Percentiles rank a stretch among this genome's conserved stretches.
These are phyloP conservation scores for Agapanthus africanus DNA, from an alignment of 106 monocot genomes.

Conservation along the genomic window DNA sequence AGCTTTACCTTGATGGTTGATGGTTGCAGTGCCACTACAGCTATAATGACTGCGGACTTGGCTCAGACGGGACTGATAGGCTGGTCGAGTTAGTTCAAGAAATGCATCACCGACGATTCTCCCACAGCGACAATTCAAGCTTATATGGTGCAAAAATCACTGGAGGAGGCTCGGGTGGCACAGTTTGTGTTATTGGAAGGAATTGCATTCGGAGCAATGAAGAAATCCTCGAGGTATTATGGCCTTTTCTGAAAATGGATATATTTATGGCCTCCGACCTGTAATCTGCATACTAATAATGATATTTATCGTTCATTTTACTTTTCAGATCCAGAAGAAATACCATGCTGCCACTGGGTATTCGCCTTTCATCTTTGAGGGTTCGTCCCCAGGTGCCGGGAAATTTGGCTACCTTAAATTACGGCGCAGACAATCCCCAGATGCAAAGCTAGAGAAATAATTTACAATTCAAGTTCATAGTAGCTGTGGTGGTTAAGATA, in stretches of 20 bases:
- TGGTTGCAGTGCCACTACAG: slow-evolving; percentile 81
- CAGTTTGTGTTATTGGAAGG: slow-evolving; percentile 78
- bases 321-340: slow-evolving; percentile 68
- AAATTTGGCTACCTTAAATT: slow-evolving; percentile 80
- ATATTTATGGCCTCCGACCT: no score
- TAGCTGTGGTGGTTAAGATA: no score
- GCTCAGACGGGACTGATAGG: slow-evolving; percentile 82
- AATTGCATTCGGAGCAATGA: slow-evolving; percentile 68
- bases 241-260: no score
- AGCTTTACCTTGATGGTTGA: no score
- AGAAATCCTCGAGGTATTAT: slow-evolving; percentile 88
- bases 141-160: slow-evolving; percentile 95
- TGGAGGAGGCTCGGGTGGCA: slow-evolving; percentile 94
- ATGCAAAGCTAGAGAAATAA: no score
- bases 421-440: slow-evolving; percentile 18
- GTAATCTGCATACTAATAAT: neutral
- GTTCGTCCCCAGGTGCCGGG: slow-evolving; percentile 85
- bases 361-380: slow-evolving; percentile 71
- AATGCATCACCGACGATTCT: slow-evolving; percentile 58
- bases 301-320: neutral
- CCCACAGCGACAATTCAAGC: slow-evolving; percentile 31
- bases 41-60: slow-evolving; percentile 79
- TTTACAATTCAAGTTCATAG: no score
- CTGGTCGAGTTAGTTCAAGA: slow-evolving; percentile 88
- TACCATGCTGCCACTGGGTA: slow-evolving; percentile 78